Conservation (phyloP, 352 stramenopile genomes). For the Blastocystis sp. region DNA sequence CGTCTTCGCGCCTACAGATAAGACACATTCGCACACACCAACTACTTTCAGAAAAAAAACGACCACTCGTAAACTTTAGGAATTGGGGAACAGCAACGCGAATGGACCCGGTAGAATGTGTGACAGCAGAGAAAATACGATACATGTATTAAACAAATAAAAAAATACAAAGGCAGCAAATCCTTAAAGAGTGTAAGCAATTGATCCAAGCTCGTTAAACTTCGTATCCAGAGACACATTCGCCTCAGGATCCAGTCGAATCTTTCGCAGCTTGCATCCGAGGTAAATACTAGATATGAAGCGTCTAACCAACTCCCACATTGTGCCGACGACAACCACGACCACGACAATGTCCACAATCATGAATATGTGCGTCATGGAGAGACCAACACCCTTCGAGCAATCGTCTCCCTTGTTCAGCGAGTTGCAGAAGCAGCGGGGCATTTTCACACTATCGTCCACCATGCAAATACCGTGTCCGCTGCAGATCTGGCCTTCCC, state of each 20-base stretch:
- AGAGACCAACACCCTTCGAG: conserved; percentile 43
- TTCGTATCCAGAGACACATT: conserved; percentile 48
- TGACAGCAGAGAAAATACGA: background rate
- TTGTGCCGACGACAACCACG: background rate
- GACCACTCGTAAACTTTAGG: background rate
- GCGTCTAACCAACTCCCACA: background rate
- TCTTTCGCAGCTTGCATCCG: conserved; percentile 35
- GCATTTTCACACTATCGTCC: background rate
- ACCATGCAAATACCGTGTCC: conserved; percentile 49
- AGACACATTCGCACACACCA: background rate
- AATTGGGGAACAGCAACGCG: background rate
- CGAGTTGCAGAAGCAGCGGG: conserved; percentile 57
- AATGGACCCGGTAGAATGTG: background rate
- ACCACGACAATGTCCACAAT: conserved; percentile 47
- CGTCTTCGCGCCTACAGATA: background rate
- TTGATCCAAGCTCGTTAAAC: conserved; percentile 46
- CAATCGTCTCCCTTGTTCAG: conserved; percentile 31
- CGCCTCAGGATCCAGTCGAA: conserved; percentile 32
- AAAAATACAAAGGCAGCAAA: conserved; percentile 16
- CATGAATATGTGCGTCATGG: conserved; percentile 25
- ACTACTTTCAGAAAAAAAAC: background rate
- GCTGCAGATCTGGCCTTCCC: background rate
- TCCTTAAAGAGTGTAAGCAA: conserved; percentile 53
- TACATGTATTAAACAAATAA: conserved; percentile 1
- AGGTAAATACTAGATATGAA: conserved; percentile 18